A percentile compares a stretch with the other conserved stretches of the same genome.
Evolutionary conservation across 371 early-diverging fungal species (phyloP).

Genomic region (Gilbertella persicaria): DNA sequence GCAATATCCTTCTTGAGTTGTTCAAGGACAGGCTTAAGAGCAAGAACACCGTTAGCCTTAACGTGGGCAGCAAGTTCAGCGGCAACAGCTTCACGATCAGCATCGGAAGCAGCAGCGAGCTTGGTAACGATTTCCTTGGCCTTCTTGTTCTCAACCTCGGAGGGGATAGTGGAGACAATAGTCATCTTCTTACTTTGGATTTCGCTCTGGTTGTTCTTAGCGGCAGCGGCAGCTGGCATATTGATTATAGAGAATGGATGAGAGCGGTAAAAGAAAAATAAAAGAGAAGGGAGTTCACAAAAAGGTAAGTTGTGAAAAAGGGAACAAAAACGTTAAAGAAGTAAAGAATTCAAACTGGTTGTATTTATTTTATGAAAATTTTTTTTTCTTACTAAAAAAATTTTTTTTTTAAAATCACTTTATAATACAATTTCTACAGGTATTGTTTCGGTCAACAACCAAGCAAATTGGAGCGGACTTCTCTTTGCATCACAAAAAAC

Average conservation of each 20-base stretch:
- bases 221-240: constrained; percentile 16
- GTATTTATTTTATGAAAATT: constrained; percentile 12
- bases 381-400: constrained; percentile 8
- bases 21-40: constrained; percentile 60
- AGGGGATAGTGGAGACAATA: constrained; percentile 23
- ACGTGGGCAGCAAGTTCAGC: constrained; percentile 54
- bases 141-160: constrained; percentile 41
- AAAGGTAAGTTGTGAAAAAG: background rate
- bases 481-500: constrained; percentile 3
- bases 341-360: background rate
- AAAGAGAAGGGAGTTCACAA: background rate
- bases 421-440: constrained; percentile 12
- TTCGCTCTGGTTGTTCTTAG: constrained; percentile 34
- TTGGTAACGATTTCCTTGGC: constrained; percentile 41
- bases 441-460: constrained; percentile 4
- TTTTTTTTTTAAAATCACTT: constrained; percentile 7
- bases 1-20: constrained; percentile 54
- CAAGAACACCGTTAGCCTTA: constrained; percentile 54
- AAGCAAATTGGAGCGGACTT: constrained; percentile 1
- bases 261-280: constrained; percentile 16
- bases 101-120: constrained; percentile 59
- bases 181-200: constrained; percentile 43
- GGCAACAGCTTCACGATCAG: constrained; percentile 56
- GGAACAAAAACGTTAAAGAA: background rate
- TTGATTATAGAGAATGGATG: constrained; percentile 13